Evolutionary conservation across 768 basidiomycete genomes (phyloP).

Genomic region (Favolaschia claudopus): DNA sequence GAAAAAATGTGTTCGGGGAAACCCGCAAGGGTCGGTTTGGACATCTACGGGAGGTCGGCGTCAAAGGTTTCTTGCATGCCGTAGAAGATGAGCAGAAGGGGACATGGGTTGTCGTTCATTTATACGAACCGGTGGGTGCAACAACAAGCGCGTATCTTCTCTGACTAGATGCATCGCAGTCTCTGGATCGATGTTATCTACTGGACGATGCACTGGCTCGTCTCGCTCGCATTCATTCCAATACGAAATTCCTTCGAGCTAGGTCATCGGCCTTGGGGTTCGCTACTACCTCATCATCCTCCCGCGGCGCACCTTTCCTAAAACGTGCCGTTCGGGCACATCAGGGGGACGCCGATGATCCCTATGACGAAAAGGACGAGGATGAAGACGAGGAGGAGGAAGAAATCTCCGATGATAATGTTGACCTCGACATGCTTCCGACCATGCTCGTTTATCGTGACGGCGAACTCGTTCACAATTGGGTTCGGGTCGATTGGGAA

Average conservation of each 20-base stretch:
- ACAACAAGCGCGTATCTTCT: conserved; percentile 4
- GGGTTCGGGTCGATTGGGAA: conserved; percentile 91
- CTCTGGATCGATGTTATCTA: conserved; percentile 74
- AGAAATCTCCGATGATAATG: conserved; percentile 61
- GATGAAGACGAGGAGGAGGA: conserved; percentile 54
- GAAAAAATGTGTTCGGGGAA: conserved; percentile 55
- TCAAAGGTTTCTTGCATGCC: conserved; percentile 73
- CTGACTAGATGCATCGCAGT: conserved; percentile 48
- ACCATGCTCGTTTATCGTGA: conserved; percentile 81
- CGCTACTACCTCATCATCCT: conserved; percentile 27
- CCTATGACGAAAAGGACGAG: conserved; percentile 47
- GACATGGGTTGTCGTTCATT: conserved; percentile 85
- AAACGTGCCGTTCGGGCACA: conserved; percentile 23
- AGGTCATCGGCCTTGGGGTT: conserved; percentile 77
- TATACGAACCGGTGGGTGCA: conserved; percentile 78
- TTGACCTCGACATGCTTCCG: conserved; percentile 82
- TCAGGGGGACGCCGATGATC: conserved; percentile 56
- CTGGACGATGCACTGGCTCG: conserved; percentile 73
- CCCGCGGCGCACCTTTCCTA: conserved; percentile 16
- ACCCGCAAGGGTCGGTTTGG: conserved; percentile 69
- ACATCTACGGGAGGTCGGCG: conserved; percentile 81
- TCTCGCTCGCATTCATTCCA: conserved; percentile 72
- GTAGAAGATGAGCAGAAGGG: conserved; percentile 75
- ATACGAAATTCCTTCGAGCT: conserved; percentile 83
- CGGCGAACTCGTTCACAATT: conserved; percentile 86